These are phyloP conservation scores for Royoungia palumana DNA, from an alignment of 768 basidiomycete genomes.

Conservation along the genomic window DNA sequence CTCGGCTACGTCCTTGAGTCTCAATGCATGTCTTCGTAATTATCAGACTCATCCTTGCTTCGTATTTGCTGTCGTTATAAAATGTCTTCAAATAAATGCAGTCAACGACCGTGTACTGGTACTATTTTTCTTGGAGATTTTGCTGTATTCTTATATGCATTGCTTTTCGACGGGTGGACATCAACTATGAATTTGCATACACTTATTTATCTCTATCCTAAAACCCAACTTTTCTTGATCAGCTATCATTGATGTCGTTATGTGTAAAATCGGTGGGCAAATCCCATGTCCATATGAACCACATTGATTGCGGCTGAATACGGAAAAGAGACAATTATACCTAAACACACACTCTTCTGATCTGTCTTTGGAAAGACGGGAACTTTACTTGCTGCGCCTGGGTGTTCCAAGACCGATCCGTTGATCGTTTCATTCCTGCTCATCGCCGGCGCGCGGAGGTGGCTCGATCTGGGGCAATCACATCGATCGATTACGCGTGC, in stretches of 20 bases:
- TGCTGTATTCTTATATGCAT: constrained; percentile 28
- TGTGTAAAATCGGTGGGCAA: constrained; percentile 11
- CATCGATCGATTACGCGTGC: constrained; percentile 18
- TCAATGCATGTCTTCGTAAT: constrained; percentile 18
- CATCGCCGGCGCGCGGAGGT: constrained; percentile 22
- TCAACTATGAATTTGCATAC: constrained; percentile 3
- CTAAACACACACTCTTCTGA: neutral
- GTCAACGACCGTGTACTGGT: constrained; percentile 23
- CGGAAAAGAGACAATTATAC: constrained; percentile 3
- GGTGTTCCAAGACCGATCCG: constrained; percentile 10
- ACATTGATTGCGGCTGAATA: constrained; percentile 7
- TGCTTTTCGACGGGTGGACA: constrained; percentile 18
- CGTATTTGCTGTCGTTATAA: constrained; percentile 26
- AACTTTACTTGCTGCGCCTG: constrained; percentile 1
- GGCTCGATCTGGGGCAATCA: constrained; percentile 15
- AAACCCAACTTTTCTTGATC: constrained; percentile 18
- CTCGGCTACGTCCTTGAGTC: constrained; percentile 6
- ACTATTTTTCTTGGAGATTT: constrained; percentile 28
- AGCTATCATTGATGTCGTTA: constrained; percentile 28
- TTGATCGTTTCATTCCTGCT: constrained; percentile 11
- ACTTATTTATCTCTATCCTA: constrained; percentile 19
- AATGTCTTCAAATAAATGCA: constrained; percentile 11
- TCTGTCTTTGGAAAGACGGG: constrained; percentile 10
- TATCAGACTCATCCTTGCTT: constrained; percentile 4
- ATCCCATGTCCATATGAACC: constrained; percentile 6